Base-by-base conservation (phyloP, 371 early-diverging fungal genomes). In the Nematocida ausubeli region DNA sequence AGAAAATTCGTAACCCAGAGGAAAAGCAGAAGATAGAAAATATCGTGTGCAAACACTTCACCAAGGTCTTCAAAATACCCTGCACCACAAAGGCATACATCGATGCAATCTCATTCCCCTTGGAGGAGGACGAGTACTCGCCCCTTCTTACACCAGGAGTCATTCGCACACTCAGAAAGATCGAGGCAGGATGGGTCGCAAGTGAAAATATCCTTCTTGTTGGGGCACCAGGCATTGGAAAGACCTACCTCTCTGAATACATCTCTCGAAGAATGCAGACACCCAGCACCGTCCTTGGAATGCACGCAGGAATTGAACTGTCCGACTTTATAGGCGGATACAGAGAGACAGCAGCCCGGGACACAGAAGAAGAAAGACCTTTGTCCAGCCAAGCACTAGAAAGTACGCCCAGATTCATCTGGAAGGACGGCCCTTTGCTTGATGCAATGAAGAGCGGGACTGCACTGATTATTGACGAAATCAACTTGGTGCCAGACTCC, bases 201-300 rank as follows among this genome's bases (percentile, higher is more conserved):
- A 88, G 90, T 51, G 99, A 99, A 83, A 95, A 96, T 24, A 91
- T 97, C 26, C 85, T 99, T 24, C 88, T 99, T 4, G 93, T 98
- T 1, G 98, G 99, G 57, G 96, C 95, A 82, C 96, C 99, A 7
- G 99, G 99, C 19, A 93, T 94, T 84, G 99, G 99, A 67, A 99
- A 98, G 85, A 97, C 98, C 0, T 95, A 94, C 16, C 92, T 97
- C 7, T 93, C 93, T 84, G 94, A 98, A 84, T 89, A 94, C 87
- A 83, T 95, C 22, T 90, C 95, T 0, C 80, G 87, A 16, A 85
- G 88, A 30, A 86, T 88, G 51, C 80, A 85, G 6, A 88, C 88
- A 39, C 88, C 89, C 24, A 84, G 96, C 39, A 90, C 89, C 70
- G 92, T 92, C 57, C 90, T 98, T 68, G 96, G 95, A 82, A 94